These are phyloP conservation scores for Mucor plumbeus DNA, from an alignment of 371 early-diverging fungal species.

Conservation along the genomic window DNA sequence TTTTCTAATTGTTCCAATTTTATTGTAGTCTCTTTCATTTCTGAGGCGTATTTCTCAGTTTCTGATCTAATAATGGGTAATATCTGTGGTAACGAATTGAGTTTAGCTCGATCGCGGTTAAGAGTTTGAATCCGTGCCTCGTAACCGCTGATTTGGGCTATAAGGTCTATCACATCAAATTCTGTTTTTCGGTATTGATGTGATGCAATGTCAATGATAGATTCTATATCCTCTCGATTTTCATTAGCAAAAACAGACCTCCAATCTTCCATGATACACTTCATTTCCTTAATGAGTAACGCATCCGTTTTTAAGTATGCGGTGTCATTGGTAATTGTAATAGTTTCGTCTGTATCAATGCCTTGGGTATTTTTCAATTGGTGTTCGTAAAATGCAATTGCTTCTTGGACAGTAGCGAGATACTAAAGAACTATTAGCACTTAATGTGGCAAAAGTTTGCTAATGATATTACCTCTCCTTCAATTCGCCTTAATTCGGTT, in stretches of 20 bases:
- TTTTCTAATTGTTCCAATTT: conserved; percentile 14
- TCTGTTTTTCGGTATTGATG: conserved; percentile 11
- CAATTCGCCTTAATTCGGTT: not conserved
- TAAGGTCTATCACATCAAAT: conserved; percentile 23
- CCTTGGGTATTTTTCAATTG: not conserved
- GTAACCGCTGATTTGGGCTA: conserved; percentile 26
- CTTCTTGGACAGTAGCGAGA: not conserved
- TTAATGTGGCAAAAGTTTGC: not conserved
- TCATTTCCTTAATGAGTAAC: not conserved
- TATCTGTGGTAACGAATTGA: conserved; percentile 25
- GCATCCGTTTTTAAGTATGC: not conserved
- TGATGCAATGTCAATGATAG: not conserved
- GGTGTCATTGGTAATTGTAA: not conserved
- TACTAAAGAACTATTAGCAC: not conserved
- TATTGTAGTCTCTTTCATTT: conserved; percentile 12
- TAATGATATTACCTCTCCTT: not conserved
- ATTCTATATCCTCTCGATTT: not conserved
- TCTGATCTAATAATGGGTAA: conserved; percentile 21
- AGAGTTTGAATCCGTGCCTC: conserved; percentile 16
- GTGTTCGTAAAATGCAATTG: not conserved
- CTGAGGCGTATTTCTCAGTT: conserved; percentile 7
- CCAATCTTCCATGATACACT: not conserved
- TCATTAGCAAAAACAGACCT: not conserved
- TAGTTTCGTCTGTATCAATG: not conserved
- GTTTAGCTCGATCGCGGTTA: conserved; percentile 10